A percentile compares a stretch with the other conserved stretches of the same genome.
These are phyloP conservation scores for Trichophyton simii DNA, from an alignment of 2,329 filamentous ascomycete species.

Conservation along the genomic window DNA sequence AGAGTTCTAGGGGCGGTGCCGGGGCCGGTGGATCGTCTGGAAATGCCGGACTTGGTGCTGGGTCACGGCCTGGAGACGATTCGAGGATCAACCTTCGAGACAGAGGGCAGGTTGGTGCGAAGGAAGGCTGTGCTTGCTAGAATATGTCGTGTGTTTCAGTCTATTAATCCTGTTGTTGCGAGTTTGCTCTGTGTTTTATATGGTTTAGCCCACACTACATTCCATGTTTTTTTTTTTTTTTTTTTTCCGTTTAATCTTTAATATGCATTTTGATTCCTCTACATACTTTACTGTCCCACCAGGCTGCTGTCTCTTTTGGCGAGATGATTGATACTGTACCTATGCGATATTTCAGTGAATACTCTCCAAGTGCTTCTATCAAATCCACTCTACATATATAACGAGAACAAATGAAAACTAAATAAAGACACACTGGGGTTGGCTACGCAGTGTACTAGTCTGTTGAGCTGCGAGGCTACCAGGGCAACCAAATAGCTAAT, in stretches of 20 bases:
- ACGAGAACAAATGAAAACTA: not conserved
- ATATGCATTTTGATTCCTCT: not conserved
- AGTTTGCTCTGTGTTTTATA: not conserved
- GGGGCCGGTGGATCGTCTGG: slow-evolving; percentile 44
- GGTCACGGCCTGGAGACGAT: slow-evolving; percentile 33
- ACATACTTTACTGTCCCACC: not conserved
- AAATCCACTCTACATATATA: not conserved
- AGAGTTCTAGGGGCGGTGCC: slow-evolving; percentile 66
- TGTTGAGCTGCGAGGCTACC: not conserved
- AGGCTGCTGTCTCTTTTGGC: not conserved
- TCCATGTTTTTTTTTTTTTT: not conserved
- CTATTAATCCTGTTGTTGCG: not conserved
- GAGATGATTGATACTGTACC: not conserved
- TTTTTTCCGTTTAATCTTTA: not conserved
- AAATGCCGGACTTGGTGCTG: slow-evolving; percentile 44
- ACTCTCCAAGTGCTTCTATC: not conserved
- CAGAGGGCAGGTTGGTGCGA: slow-evolving; percentile 58
- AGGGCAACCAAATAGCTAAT: not conserved
- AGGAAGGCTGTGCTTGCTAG: slow-evolving; percentile 84
- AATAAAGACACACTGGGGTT: not conserved
- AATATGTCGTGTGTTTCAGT: not conserved
- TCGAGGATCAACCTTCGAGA: slow-evolving; percentile 70
- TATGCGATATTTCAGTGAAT: not conserved
- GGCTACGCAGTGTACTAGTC: not conserved
- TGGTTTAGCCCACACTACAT: not conserved